Evolutionary conservation across 1,284 basidiomycete species (phyloP).

Genomic region (Irpex sp.): DNA sequence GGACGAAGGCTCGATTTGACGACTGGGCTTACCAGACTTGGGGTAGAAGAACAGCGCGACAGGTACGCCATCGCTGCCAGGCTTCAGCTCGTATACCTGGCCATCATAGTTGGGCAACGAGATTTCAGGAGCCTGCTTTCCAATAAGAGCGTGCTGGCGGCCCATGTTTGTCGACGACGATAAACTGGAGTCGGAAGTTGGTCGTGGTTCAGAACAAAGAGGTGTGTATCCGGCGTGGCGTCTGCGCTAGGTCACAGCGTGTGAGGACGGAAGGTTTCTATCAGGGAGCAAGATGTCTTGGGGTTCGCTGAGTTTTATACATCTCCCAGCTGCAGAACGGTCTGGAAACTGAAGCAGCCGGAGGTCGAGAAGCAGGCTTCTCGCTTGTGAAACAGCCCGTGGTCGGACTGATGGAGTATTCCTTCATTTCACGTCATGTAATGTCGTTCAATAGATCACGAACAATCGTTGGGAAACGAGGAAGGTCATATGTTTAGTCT

Average conservation of each 20-base stretch:
- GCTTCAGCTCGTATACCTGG: conserved; percentile 43
- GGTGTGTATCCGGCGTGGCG: not conserved
- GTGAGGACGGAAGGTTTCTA: not conserved
- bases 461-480: no score
- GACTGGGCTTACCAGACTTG: conserved; percentile 44
- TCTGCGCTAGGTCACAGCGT: not conserved
- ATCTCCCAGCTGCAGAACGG: not conserved
- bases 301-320: not conserved
- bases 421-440: no score
- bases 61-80: conserved; percentile 43
- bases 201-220: not conserved
- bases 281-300: not conserved
- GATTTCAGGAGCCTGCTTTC: conserved; percentile 48
- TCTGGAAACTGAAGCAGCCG: not conserved
- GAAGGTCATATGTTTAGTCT: no score
- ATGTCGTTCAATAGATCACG: no score
- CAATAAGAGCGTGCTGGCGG: conserved; percentile 39
- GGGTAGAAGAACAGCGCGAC: conserved; percentile 77
- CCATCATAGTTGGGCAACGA: conserved; percentile 48
- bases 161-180: conserved; percentile 20
- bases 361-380: not conserved
- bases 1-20: not conserved
- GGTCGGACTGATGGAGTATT: no score
- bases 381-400: not conserved
- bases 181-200: conserved; percentile 12